Conservation (phyloP, 2,329 filamentous ascomycete genomes). For the Talaromyces amestolkiae region DNA sequence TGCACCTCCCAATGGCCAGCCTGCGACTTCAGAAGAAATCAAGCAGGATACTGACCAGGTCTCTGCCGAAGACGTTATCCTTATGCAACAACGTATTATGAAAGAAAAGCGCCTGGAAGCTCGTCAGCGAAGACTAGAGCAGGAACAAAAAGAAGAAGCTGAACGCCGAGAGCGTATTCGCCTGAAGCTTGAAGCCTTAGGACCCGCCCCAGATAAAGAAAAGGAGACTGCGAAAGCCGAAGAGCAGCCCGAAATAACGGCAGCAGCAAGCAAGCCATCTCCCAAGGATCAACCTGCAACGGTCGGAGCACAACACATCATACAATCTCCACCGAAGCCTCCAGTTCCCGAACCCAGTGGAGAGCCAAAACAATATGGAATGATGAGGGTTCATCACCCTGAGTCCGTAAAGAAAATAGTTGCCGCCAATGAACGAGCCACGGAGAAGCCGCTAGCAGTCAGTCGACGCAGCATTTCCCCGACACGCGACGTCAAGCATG, state of each 20-base stretch:
- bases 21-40: conserved; percentile 21
- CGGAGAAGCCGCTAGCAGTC: conserved; percentile 33
- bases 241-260: conserved; percentile 26
- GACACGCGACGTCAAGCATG: conserved; percentile 27
- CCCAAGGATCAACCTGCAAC: conserved; percentile 4
- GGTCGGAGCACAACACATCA: conserved; percentile 30
- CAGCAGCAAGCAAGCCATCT: conserved; percentile 23
- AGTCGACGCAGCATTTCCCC: conserved; percentile 34
- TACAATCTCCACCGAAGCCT: conserved; percentile 57
- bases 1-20: conserved; percentile 24
- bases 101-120: conserved; percentile 58
- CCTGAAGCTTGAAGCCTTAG: conserved; percentile 55
- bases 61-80: conserved; percentile 44
- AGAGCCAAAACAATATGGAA: conserved; percentile 59
- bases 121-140: conserved; percentile 53
- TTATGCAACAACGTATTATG: conserved; percentile 60
- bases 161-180: conserved; percentile 58
- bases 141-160: conserved; percentile 57
- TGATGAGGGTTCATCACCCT: conserved; percentile 61
- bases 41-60: conserved; percentile 18
- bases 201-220: conserved; percentile 36
- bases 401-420: conserved; percentile 51
- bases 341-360: conserved; percentile 57
- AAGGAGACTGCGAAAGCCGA: conserved; percentile 30
- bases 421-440: conserved; percentile 33